A percentile compares a stretch with the other conserved stretches of the same genome.
These are phyloP conservation scores for Buddleja alternifolia DNA, from an alignment of 257 asterid species.

Conservation along the genomic window DNA sequence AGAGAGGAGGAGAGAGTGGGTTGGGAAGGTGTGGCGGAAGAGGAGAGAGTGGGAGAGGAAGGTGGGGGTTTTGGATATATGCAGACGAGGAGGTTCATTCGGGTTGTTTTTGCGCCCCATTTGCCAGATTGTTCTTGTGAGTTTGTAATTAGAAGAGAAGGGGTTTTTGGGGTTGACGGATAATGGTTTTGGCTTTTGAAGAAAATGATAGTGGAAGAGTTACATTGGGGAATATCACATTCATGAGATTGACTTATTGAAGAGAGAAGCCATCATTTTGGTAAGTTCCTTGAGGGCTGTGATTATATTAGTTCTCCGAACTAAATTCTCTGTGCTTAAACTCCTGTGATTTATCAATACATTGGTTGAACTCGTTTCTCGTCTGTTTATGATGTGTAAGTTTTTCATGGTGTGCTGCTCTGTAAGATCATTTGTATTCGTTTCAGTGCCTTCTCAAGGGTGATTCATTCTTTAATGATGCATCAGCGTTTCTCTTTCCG, in stretches of 20 bases:
- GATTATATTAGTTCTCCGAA: not conserved
- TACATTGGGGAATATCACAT: not conserved
- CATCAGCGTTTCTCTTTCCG: not conserved
- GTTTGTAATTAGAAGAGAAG: conserved; percentile 68
- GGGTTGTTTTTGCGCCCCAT: conserved; percentile 84
- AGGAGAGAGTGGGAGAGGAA: conserved; percentile 48
- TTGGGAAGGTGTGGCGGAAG: conserved; percentile 46
- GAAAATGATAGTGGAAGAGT: conserved; percentile 1
- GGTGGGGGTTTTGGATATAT: conserved; percentile 27
- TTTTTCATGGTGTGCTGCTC: too few relatives aligned
- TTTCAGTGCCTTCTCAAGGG: too few relatives aligned
- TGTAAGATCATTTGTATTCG: too few relatives aligned
- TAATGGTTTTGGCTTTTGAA: conserved; percentile 9
- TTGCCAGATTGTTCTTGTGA: conserved; percentile 74
- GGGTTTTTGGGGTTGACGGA: conserved; percentile 58
- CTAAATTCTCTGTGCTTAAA: conserved; percentile 1
- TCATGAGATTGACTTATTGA: not conserved
- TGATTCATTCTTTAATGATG: not conserved
- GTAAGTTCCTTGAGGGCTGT: conserved; percentile 31
- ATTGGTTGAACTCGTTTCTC: too few relatives aligned
- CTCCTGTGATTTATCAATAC: conserved; percentile 1
- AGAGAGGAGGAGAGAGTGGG: conserved; percentile 57
- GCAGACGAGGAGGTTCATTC: conserved; percentile 64
- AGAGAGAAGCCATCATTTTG: conserved; percentile 17
- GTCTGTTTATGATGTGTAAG: too few relatives aligned